Conservation (phyloP, 2,329 filamentous ascomycete species). For the Curvularia sp. region DNA sequence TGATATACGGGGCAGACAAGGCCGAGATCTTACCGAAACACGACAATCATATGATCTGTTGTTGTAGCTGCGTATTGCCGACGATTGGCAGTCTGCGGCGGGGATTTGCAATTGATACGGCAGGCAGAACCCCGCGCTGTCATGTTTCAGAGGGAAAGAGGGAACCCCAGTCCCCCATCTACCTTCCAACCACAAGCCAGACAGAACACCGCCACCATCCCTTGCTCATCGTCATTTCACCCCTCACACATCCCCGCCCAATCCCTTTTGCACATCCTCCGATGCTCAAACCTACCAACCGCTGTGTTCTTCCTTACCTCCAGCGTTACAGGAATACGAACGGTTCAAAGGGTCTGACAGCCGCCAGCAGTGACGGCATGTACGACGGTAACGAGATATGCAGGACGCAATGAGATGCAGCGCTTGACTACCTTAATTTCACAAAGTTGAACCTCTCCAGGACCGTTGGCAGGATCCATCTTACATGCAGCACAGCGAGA, state of each 20-base stretch:
- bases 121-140: neutral
- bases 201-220: neutral
- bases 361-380: neutral
- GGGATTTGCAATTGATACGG: neutral
- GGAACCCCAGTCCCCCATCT: neutral
- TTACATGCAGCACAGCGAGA: conserved; percentile 6
- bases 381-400: conserved; percentile 3
- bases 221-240: neutral
- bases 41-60: neutral
- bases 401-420: conserved; percentile 6
- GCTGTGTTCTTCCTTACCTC: neutral
- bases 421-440: neutral
- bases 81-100: neutral
- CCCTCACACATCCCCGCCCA: neutral
- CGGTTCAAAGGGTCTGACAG: neutral
- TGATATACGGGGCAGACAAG: neutral
- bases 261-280: neutral
- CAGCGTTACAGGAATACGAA: neutral
- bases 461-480: conserved; percentile 2
- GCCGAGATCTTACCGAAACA: neutral
- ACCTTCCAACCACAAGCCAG: neutral
- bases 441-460: conserved; percentile 1
- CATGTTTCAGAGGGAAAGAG: neutral
- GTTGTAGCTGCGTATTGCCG: neutral
- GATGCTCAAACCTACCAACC: neutral